Conservation (phyloP, 2,329 filamentous ascomycete species). For the Juglanconis juglandina region DNA sequence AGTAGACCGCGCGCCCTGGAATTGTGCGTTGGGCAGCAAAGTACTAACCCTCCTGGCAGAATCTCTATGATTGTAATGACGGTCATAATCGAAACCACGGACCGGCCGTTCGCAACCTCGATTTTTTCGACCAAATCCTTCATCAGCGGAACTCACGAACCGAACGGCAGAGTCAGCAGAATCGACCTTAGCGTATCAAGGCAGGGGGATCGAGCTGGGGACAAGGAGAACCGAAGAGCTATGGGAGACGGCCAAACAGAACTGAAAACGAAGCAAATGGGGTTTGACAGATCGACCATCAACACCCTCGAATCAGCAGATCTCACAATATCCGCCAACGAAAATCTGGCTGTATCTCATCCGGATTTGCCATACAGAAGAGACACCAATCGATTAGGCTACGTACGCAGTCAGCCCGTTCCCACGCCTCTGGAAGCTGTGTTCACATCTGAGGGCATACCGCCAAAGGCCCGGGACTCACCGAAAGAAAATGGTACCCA, state of each 20-base stretch:
- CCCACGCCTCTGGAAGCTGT: conserved; percentile 12
- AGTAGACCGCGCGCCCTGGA: neutral
- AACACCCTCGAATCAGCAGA: conserved; percentile 6
- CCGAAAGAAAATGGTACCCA: neutral
- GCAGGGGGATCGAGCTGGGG: neutral
- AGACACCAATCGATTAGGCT: neutral
- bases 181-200: conserved; percentile 7
- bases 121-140: conserved; percentile 8
- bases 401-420: conserved; percentile 6
- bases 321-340: neutral
- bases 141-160: neutral
- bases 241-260: neutral
- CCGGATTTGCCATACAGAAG: neutral
- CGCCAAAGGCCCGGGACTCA: neutral
- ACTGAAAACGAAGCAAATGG: neutral
- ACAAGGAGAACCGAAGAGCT: neutral
- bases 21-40: too few relatives aligned
- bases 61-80: conserved; percentile 5
- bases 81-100: conserved; percentile 11
- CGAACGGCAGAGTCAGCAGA: neutral
- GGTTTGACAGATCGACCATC: neutral
- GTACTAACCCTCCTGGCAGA: neutral
- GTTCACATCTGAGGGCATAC: neutral
- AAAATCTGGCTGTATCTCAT: neutral
- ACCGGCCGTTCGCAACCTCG: conserved; percentile 15